phyloP scores from a whole-genome alignment of 768 basidiomycete genomes.

The Suillus plorans region DNA sequence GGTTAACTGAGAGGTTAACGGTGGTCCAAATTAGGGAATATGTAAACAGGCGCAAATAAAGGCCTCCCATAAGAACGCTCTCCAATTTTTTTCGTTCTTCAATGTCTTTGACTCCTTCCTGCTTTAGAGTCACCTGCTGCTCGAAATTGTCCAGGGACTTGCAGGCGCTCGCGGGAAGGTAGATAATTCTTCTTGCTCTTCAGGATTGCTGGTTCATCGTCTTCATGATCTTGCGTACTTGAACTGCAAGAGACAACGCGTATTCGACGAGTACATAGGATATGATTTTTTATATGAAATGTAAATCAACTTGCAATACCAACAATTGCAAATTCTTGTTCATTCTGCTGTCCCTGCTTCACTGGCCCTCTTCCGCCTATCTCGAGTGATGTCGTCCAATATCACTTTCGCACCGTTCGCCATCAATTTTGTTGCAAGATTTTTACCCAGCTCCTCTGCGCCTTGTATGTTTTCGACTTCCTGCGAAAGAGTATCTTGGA shows the following conservation, averaged over 20 bases:
- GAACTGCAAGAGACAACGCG: conserved; percentile 9
- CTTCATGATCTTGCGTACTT: conserved; percentile 5
- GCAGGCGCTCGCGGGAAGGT: conserved; percentile 72
- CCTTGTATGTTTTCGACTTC: conserved; percentile 52
- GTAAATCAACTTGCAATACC: background rate
- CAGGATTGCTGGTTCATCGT: conserved; percentile 10
- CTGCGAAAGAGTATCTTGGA: conserved; percentile 60
- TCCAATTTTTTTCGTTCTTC: conserved; percentile 14
- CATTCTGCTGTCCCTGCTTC: conserved; percentile 33
- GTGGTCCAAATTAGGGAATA: conserved; percentile 12
- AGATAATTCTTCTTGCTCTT: conserved; percentile 41
- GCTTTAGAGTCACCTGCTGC: conserved; percentile 74
- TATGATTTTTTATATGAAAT: background rate
- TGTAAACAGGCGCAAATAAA: conserved; percentile 41
- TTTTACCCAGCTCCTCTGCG: conserved; percentile 67
- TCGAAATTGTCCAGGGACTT: conserved; percentile 39
- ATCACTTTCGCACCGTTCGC: conserved; percentile 75
- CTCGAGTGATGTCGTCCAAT: conserved; percentile 77
- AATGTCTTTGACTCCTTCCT: conserved; percentile 47
- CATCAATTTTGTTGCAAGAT: conserved; percentile 63
- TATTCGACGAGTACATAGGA: background rate
- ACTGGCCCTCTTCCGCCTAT: conserved; percentile 50
- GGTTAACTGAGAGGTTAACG: background rate
- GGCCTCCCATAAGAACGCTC: conserved; percentile 25
- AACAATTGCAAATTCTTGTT: conserved; percentile 1